Conservation (phyloP, 2,329 filamentous ascomycete genomes). For the Sporothrix inflata region DNA sequence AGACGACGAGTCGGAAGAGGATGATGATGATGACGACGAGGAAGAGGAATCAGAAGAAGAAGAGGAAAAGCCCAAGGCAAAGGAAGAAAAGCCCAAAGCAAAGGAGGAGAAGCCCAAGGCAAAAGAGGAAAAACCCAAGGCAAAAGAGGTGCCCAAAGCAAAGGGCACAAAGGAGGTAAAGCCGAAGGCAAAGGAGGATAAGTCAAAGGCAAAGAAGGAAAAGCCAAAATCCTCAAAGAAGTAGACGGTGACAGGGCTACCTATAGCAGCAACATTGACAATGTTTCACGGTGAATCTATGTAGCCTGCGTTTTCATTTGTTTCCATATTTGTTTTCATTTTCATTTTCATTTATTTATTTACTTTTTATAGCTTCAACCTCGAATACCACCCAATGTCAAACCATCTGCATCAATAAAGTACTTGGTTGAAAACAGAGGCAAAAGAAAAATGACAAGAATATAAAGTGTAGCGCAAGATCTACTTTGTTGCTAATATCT, state of each 20-base stretch:
- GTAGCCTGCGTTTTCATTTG: background rate
- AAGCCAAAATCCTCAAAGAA: conserved; percentile 1
- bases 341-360: background rate
- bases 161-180: conserved; percentile 30
- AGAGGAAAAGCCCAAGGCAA: conserved; percentile 38
- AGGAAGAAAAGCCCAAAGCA: conserved; percentile 37
- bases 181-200: conserved; percentile 12
- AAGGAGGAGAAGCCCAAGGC: conserved; percentile 35
- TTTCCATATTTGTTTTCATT: background rate
- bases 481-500: background rate
- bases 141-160: conserved; percentile 34
- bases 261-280: background rate
- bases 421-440: too few relatives aligned
- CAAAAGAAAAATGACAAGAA: background rate
- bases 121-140: conserved; percentile 36
- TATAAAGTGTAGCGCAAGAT: background rate
- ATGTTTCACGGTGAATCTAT: background rate
- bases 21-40: conserved; percentile 36
- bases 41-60: conserved; percentile 37
- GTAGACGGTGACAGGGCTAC: background rate
- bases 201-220: background rate
- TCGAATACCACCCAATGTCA: background rate
- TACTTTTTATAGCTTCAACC: background rate
- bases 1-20: conserved; percentile 37
- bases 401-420: background rate